phyloP scores from a whole-genome alignment of 2,329 filamentous ascomycete genomes.

The Apiospora sp. region DNA sequence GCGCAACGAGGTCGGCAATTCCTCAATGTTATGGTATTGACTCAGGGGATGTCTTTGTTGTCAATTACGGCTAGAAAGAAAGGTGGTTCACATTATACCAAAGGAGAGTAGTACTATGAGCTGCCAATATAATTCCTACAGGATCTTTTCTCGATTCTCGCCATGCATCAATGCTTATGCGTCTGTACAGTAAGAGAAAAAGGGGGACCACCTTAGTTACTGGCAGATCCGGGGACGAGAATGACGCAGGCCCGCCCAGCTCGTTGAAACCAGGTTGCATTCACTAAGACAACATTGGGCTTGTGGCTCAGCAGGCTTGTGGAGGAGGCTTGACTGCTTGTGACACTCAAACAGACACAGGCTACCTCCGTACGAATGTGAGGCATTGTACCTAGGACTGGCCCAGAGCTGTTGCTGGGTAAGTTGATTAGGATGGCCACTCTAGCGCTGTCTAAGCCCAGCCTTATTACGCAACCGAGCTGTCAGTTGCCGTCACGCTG shows the following conservation, averaged over 20 bases:
- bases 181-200: neutral
- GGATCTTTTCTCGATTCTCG: neutral
- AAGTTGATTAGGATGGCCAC: neutral
- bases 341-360: neutral
- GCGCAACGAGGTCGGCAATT: neutral
- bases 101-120: neutral
- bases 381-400: neutral
- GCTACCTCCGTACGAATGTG: neutral
- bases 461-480: constrained; percentile 12
- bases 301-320: constrained; percentile 13
- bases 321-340: neutral
- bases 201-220: neutral
- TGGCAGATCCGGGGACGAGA: constrained; percentile 8
- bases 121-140: neutral
- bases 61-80: neutral
- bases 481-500: neutral
- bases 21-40: neutral
- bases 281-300: neutral
- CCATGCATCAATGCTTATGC: neutral
- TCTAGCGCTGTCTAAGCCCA: constrained; percentile 17
- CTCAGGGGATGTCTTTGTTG: neutral
- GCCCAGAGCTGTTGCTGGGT: neutral
- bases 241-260: constrained; percentile 8
- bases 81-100: neutral
- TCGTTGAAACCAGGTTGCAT: neutral